Evolutionary conservation across 257 asterid species (phyloP).

Genomic region (Solanum chiquidenum): DNA sequence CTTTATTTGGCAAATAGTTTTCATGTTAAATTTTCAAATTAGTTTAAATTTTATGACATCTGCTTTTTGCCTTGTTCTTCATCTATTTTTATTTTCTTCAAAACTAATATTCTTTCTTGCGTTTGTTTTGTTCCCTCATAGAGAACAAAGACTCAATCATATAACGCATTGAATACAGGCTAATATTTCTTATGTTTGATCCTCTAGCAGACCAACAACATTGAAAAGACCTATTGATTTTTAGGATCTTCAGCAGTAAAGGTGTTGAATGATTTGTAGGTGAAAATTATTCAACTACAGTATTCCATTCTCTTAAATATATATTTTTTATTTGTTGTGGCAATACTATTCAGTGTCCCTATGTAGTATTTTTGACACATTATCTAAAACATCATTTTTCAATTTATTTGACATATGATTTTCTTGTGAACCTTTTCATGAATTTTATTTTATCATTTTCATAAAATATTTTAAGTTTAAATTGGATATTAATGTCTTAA

Average conservation of each 20-base stretch:
- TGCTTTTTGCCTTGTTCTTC: not conserved
- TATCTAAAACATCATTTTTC: not conserved
- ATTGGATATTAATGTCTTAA: not conserved
- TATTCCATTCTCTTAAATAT: not conserved
- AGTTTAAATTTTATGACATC: too few species aligned
- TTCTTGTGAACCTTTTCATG: not conserved
- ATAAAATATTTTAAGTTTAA: not conserved
- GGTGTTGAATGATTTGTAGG: not conserved
- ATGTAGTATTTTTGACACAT: not conserved
- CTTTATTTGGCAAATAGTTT: too few species aligned
- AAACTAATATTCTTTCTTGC: not conserved
- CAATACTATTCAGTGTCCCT: not conserved
- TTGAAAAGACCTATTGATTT: not conserved
- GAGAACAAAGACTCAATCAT: not conserved
- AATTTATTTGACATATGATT: not conserved
- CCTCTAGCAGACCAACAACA: not conserved
- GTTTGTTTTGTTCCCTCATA: not conserved
- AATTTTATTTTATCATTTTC: not conserved
- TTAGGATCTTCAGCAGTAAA: too few species aligned
- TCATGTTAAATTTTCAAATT: too few species aligned
- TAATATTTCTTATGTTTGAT: not conserved
- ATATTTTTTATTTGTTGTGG: not conserved
- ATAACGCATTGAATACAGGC: not conserved
- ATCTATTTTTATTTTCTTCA: not conserved
- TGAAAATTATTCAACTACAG: not conserved